These are phyloP conservation scores for Mercurialis annua DNA, from an alignment of 345 rosid species.

Conservation along the genomic window DNA sequence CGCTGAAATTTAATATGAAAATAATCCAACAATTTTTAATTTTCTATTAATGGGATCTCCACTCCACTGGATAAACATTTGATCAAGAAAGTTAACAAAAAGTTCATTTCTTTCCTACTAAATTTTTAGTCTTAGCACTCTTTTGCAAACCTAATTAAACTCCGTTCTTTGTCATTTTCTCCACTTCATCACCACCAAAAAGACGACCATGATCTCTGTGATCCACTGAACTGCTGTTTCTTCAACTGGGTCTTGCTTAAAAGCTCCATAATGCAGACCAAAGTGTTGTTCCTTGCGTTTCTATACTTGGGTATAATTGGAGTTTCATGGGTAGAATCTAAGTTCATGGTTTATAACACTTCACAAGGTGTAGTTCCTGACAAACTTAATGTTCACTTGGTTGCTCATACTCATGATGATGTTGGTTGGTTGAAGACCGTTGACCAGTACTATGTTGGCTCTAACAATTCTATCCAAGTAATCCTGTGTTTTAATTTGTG, in stretches of 20 bases:
- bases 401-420: constrained; percentile 91
- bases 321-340: constrained; percentile 46
- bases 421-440: constrained; percentile 98
- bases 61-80: neutral
- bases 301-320: neutral
- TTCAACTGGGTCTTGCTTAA: neutral
- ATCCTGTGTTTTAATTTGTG: neutral
- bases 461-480: constrained; percentile 97
- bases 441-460: constrained; percentile 98
- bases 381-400: constrained; percentile 92
- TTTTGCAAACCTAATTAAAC: neutral
- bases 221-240: neutral
- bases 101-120: neutral
- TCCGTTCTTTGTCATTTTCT: neutral
- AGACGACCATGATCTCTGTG: neutral
- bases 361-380: constrained; percentile 65
- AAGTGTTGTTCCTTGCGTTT: neutral
- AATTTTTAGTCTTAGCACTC: neutral
- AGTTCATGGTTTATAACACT: constrained; percentile 79
- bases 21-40: too few relatives aligned
- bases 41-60: neutral
- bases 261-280: constrained; percentile 9
- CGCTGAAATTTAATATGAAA: too few relatives aligned
- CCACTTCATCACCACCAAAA: neutral
- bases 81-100: constrained; percentile 2